Conservation (phyloP, 345 rosid species). For the sweet orange (Citrus sinensis) region DNA sequence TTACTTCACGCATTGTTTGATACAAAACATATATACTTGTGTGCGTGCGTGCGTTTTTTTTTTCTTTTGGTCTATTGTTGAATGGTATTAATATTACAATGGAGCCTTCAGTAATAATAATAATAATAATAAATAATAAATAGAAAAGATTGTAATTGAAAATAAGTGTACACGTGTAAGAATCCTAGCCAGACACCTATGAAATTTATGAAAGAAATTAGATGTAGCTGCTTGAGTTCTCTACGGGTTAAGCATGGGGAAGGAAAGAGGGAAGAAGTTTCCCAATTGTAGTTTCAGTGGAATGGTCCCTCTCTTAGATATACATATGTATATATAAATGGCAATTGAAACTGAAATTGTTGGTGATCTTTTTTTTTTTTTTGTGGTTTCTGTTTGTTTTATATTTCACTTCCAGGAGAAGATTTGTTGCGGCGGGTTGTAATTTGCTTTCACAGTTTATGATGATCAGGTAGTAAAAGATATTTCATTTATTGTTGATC, state of each 20-base stretch:
- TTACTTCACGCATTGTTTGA: no score
- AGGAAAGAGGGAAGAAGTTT: conserved; percentile 8
- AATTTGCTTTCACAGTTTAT: background rate
- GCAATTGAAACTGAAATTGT: background rate
- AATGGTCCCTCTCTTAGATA: no score
- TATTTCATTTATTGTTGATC: background rate
- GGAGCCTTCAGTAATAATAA: no score
- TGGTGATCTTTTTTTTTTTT: background rate
- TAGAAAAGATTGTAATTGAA: no score
- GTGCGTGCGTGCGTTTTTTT: no score
- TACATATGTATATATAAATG: background rate
- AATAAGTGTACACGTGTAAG: background rate
- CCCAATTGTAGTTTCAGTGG: background rate
- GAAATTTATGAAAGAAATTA: background rate
- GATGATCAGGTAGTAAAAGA: background rate
- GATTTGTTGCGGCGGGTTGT: background rate
- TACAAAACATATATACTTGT: no score
- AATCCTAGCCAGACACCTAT: background rate
- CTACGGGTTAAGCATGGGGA: background rate
- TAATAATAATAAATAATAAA: no score
- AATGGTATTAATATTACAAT: no score
- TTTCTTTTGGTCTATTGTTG: no score
- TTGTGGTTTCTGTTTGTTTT: background rate
- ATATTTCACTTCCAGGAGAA: background rate
- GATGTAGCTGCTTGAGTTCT: background rate